Evolutionary conservation across 2,329 filamentous ascomycete genomes (phyloP).

Genomic region (Diplodia mutila): DNA sequence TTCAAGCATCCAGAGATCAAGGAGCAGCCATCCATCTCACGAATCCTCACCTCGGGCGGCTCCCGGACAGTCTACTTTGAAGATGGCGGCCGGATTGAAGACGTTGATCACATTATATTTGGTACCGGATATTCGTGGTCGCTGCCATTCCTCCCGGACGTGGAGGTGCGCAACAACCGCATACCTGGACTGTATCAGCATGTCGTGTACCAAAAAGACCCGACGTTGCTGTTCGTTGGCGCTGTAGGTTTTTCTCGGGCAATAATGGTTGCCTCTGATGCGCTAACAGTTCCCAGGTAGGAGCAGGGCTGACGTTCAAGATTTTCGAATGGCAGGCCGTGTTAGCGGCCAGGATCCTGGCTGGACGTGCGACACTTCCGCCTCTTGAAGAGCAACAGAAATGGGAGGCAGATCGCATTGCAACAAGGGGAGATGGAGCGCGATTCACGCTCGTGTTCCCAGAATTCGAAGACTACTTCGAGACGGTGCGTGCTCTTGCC

Average conservation of each 20-base stretch:
- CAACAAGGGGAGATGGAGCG: slow-evolving; percentile 58
- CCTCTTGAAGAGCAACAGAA: slow-evolving; percentile 51
- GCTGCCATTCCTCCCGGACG: slow-evolving; percentile 58
- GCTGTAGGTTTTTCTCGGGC: slow-evolving; percentile 48
- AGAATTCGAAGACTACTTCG: slow-evolving; percentile 68
- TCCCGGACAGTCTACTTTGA: slow-evolving; percentile 57
- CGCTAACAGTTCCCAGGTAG: slow-evolving; percentile 34
- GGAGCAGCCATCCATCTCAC: slow-evolving; percentile 53
- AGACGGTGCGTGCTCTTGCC: slow-evolving; percentile 56
- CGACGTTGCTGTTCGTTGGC: slow-evolving; percentile 61
- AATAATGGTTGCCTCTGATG: background rate
- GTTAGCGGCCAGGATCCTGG: slow-evolving; percentile 61
- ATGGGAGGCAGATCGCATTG: slow-evolving; percentile 63
- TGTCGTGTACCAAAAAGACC: slow-evolving; percentile 59
- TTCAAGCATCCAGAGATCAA: slow-evolving; percentile 62
- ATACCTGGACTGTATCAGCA: slow-evolving; percentile 63
- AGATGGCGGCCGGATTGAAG: slow-evolving; percentile 56
- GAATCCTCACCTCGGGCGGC: slow-evolving; percentile 42
- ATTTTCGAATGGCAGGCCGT: slow-evolving; percentile 72
- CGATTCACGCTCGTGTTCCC: slow-evolving; percentile 63
- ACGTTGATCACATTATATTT: slow-evolving; percentile 67
- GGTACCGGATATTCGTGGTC: slow-evolving; percentile 70
- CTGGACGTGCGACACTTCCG: slow-evolving; percentile 58
- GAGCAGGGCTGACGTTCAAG: slow-evolving; percentile 66
- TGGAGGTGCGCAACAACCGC: slow-evolving; percentile 59